Percentiles rank a stretch among this genome's conserved stretches.
Evolutionary conservation across 1,284 basidiomycete species (phyloP).

Genomic region (Ustilago lituana): DNA sequence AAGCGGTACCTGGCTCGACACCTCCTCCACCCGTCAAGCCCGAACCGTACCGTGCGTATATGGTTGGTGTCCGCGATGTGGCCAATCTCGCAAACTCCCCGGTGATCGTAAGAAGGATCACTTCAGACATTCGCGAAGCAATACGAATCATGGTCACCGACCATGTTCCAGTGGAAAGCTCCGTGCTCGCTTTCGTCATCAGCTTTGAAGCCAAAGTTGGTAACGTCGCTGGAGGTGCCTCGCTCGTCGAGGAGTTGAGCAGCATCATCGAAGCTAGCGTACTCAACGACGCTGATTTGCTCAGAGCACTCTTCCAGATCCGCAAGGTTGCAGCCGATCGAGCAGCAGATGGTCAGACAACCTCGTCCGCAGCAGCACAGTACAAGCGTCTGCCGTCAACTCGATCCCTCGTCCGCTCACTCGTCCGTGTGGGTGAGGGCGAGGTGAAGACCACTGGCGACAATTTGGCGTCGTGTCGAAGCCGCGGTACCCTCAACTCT

Average conservation of each 20-base stretch:
- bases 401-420: conserved; percentile 14
- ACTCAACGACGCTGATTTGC: conserved; percentile 5
- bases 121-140: conserved; percentile 1
- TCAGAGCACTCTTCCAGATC: conserved; percentile 19
- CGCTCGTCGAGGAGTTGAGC: conserved; percentile 13
- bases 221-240: conserved; percentile 10
- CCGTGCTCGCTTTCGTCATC: conserved; percentile 27
- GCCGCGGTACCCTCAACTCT: conserved; percentile 29
- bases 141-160: conserved; percentile 24
- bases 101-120: background rate
- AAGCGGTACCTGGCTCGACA: background rate
- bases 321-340: conserved; percentile 3
- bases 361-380: background rate
- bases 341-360: background rate
- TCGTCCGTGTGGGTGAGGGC: conserved; percentile 28
- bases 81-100: background rate
- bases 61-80: conserved; percentile 19
- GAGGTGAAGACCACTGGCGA: background rate
- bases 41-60: conserved; percentile 30
- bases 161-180: conserved; percentile 14
- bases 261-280: background rate
- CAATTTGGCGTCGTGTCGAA: conserved; percentile 10
- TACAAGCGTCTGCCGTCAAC: conserved; percentile 12
- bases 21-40: conserved; percentile 4
- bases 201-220: conserved; percentile 24